phyloP scores from a whole-genome alignment of 306 rosid genomes.

The Fragaria nilgerrensis region DNA sequence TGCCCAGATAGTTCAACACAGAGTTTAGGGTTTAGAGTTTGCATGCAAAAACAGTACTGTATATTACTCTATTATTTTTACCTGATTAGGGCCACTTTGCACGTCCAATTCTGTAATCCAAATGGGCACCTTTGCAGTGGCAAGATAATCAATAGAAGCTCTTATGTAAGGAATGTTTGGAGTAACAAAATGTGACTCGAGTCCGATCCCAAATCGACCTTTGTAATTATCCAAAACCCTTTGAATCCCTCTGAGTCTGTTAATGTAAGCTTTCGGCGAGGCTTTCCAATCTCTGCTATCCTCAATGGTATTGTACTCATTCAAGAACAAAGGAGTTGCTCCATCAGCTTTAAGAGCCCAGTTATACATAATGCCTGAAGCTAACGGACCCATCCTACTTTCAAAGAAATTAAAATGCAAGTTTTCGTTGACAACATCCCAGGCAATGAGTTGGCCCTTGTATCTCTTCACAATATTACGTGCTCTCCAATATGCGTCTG shows the following conservation, averaged over 20 bases:
- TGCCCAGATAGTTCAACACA: slow-evolving; percentile 13
- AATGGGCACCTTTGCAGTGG: slow-evolving; percentile 49
- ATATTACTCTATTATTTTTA: slow-evolving; percentile 3
- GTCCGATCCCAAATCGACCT: slow-evolving; percentile 52
- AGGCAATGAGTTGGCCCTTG: slow-evolving; percentile 51
- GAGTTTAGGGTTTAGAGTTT: background rate
- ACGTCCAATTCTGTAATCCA: slow-evolving; percentile 85
- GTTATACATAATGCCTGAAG: slow-evolving; percentile 40
- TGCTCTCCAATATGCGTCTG: slow-evolving; percentile 28
- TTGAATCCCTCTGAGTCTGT: slow-evolving; percentile 43
- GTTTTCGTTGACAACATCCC: slow-evolving; percentile 85
- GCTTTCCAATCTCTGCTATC: slow-evolving; percentile 33
- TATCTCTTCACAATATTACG: slow-evolving; percentile 43
- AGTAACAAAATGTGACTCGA: slow-evolving; percentile 59
- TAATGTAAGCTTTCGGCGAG: slow-evolving; percentile 36
- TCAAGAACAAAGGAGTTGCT: slow-evolving; percentile 51
- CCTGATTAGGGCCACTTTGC: slow-evolving; percentile 34
- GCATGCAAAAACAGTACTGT: background rate
- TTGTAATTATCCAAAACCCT: slow-evolving; percentile 24
- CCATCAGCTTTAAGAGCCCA: slow-evolving; percentile 40
- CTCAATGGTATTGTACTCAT: slow-evolving; percentile 76
- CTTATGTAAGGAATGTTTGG: slow-evolving; percentile 60
- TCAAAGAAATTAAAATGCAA: slow-evolving; percentile 58
- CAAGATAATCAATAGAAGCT: slow-evolving; percentile 64
- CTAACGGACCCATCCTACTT: slow-evolving; percentile 31